Evolutionary conservation across 2,329 filamentous ascomycete genomes (phyloP), one percentile per base, ranked within the genome.

Genomic region (Apiospora malaysiana): DNA sequence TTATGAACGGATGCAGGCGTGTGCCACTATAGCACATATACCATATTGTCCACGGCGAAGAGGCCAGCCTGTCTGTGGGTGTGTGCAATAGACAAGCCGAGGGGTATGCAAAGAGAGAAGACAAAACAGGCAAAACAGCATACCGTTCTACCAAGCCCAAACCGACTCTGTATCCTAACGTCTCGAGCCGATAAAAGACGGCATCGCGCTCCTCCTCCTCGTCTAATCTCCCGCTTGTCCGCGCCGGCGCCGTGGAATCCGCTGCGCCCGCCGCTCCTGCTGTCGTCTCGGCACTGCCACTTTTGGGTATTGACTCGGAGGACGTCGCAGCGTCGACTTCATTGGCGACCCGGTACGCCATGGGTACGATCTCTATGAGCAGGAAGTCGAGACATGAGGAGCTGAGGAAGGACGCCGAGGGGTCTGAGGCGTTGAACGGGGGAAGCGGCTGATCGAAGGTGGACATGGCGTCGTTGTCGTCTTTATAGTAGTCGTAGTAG

Each of bases 341-440:
- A 78, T 91, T 89, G 27, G 94, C 91, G 73, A 98, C 88, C 74
- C 96, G 91, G 82, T 97, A 94, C 6, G 95, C 93, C 86, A 98
- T 92, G 49, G 96, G 96, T 21, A 99, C 96, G 70, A 99, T 90
- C 85, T 99, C 96, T 80, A 98, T 98, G 76, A 99, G 89, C 70
- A 99, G 89, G 76, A 99, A 92, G 82, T 99, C 96, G 77, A 99
- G 90, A 80, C 93, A 94, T 66, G 95, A 96, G 71, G 92, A 90
- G 83, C 89, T 92, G 77, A 98, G 87, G 83, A 95, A 93, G 72
- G 90, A 90, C 71, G 93, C 92, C 72, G 87, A 87, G 47, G 93
- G 92, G 82, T 97, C 94, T 74, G 88, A 88, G 76, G 90, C 85
- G 81, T 91, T 92, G 85, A 89, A 92, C 18, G 90, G 89, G 2